Evolutionary conservation across 345 rosid genomes (phyloP).

Genomic region (Excoecaria agallocha): DNA sequence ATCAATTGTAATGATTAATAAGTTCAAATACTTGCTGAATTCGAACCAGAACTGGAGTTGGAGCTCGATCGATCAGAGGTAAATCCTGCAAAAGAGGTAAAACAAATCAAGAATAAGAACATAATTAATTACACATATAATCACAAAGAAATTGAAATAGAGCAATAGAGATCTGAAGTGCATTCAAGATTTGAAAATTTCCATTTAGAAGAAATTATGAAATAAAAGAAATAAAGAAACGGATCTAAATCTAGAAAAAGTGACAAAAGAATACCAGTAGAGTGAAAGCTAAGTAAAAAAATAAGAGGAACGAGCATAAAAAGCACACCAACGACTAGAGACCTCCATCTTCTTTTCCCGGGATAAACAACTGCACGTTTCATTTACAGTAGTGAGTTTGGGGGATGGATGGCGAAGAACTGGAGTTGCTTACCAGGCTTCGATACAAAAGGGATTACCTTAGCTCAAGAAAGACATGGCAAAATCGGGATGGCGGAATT

Average conservation of each 20-base stretch:
- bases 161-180: conserved; percentile 2
- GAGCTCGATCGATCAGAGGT: conserved; percentile 40
- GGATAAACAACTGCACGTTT: conserved; percentile 32
- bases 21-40: conserved; percentile 44
- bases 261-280: conserved; percentile 26
- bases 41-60: conserved; percentile 18
- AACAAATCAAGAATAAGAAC: background rate
- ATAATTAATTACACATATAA: background rate
- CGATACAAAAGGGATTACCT: too few relatives aligned
- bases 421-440: too few relatives aligned
- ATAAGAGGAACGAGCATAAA: conserved; percentile 92
- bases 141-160: background rate
- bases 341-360: conserved; percentile 77
- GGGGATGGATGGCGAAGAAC: too few relatives aligned
- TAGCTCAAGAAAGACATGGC: too few relatives aligned
- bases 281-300: conserved; percentile 79
- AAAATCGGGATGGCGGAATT: too few relatives aligned
- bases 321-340: conserved; percentile 65
- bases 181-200: conserved; percentile 4
- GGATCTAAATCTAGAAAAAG: conserved; percentile 32
- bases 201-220: background rate
- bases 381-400: too few relatives aligned
- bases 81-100: conserved; percentile 43
- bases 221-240: conserved; percentile 1
- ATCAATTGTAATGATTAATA: conserved; percentile 7